phyloP scores from a whole-genome alignment of 1,139 yeast genomes.

The Taiozyma onychis region DNA sequence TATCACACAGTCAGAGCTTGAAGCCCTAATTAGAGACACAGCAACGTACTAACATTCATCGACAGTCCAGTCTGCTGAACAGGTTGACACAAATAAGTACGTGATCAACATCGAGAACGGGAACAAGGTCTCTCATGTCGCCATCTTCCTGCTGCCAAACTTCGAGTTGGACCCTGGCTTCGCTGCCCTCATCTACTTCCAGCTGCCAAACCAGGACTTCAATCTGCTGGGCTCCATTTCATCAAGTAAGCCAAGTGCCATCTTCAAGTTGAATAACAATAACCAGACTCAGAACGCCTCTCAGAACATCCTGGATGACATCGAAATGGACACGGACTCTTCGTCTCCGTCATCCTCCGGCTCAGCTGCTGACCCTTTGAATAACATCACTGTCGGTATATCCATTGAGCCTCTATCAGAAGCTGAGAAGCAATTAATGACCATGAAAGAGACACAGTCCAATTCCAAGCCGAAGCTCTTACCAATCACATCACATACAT shows the following conservation, averaged over 20 bases:
- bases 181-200: constrained; percentile 86
- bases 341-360: constrained; percentile 4
- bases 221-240: constrained; percentile 74
- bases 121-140: constrained; percentile 61
- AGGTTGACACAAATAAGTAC: constrained; percentile 58
- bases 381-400: constrained; percentile 64
- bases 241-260: constrained; percentile 80
- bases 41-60: not conserved
- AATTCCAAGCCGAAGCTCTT: not conserved
- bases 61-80: constrained; percentile 44
- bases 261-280: constrained; percentile 64
- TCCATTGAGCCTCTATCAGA: constrained; percentile 72
- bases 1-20: not conserved
- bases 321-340: constrained; percentile 32
- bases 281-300: constrained; percentile 15
- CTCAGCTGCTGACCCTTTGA: constrained; percentile 23
- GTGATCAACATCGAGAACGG: constrained; percentile 61
- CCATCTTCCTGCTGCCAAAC: constrained; percentile 71
- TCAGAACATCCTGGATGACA: constrained; percentile 29
- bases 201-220: constrained; percentile 73
- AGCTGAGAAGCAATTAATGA: constrained; percentile 47
- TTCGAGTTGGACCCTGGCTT: constrained; percentile 57
- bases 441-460: constrained; percentile 30
- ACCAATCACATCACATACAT: constrained; percentile 22
- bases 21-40: no score